These are phyloP conservation scores for Cladobotryum protrusum DNA, from an alignment of 2,329 filamentous ascomycete species.

Conservation along the genomic window DNA sequence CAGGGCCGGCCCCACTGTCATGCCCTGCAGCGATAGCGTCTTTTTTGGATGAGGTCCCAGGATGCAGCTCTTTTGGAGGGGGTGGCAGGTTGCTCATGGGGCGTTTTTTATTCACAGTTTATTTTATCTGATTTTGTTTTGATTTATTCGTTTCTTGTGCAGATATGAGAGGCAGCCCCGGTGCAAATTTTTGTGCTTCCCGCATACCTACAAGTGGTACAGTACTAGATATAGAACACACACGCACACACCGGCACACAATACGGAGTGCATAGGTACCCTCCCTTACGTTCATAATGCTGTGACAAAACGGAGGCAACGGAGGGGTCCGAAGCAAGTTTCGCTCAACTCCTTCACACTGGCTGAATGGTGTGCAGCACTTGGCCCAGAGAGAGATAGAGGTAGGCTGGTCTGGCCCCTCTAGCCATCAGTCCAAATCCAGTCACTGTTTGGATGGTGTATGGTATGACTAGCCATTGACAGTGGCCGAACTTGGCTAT, in stretches of 20 bases:
- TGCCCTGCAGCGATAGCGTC: neutral
- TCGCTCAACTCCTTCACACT: no score
- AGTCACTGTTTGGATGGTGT: no score
- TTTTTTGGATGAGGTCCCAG: neutral
- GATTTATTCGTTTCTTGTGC: neutral
- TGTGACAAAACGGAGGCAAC: neutral
- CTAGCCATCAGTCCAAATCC: neutral
- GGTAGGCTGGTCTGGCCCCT: neutral
- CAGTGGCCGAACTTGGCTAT: neutral
- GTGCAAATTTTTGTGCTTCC: no score
- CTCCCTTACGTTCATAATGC: no score
- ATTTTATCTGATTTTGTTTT: neutral
- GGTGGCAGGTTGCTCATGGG: neutral
- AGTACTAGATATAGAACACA: no score
- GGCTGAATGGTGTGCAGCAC: neutral
- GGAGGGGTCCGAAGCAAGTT: constrained; percentile 3
- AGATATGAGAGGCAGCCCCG: neutral
- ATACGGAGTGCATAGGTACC: no score
- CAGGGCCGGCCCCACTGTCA: neutral
- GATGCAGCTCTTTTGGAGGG: neutral
- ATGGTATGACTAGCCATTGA: no score
- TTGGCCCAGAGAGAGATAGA: constrained; percentile 2
- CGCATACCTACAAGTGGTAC: no score
- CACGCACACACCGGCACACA: no score
- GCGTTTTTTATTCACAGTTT: neutral